A percentile compares a stretch with the other conserved stretches of the same genome.
Conservation (phyloP, 176 grass and related monocot species). For the Oryza nivara region DNA sequence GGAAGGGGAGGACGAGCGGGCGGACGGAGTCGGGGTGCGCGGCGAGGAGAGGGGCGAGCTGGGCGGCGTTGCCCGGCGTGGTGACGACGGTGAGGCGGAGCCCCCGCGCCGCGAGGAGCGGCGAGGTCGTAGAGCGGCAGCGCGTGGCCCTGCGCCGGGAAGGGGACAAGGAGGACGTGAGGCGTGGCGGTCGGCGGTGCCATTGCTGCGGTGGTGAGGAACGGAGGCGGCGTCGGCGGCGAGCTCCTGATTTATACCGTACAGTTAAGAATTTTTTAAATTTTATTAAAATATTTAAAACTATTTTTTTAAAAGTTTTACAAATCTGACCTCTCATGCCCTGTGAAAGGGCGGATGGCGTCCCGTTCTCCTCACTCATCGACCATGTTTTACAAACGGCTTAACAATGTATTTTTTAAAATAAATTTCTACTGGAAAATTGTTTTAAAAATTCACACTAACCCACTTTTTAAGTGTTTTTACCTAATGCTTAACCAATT, state of each 20-base stretch:
- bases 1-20: conserved; percentile 65
- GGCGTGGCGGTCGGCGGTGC: not conserved
- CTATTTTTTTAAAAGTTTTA: no score
- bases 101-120: conserved; percentile 47
- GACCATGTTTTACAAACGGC: no score
- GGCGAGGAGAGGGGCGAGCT: conserved; percentile 65
- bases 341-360: no score
- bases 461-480: no score
- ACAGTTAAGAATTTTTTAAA: not conserved
- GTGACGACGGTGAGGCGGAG: conserved; percentile 60
- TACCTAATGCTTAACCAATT: no score
- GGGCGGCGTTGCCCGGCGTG: conserved; percentile 48
- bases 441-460: no score
- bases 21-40: conserved; percentile 41
- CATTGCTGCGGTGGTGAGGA: conserved; percentile 31
- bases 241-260: not conserved
- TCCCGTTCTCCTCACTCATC: no score
- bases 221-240: no score
- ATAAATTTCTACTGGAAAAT: no score
- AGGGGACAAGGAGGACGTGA: conserved; percentile 60
- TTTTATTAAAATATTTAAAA: no score
- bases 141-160: conserved; percentile 64
- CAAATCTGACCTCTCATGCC: no score
- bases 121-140: conserved; percentile 60
- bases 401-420: no score